Percentiles rank a stretch among this genome's conserved stretches.
Conservation (phyloP, 345 rosid genomes). For the Brassica incana region DNA sequence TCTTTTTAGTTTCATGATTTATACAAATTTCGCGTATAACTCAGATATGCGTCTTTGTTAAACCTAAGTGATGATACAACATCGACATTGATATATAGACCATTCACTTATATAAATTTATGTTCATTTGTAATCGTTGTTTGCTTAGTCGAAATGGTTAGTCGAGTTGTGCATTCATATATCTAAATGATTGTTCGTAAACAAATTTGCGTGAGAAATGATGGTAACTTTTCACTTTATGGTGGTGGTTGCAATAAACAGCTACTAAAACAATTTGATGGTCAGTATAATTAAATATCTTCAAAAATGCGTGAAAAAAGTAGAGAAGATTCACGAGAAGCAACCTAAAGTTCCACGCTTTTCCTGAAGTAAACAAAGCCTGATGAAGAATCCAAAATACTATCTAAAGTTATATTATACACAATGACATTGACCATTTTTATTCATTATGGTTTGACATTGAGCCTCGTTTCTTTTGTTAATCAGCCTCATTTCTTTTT, state of each 20-base stretch:
- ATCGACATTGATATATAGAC: neutral
- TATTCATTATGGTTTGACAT: constrained; percentile 23
- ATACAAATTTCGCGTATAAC: neutral
- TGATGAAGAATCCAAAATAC: constrained; percentile 9
- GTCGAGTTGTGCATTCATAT: neutral
- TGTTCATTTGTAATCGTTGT: neutral
- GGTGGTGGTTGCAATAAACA: neutral
- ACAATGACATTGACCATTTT: constrained; percentile 29
- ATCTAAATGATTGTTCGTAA: neutral
- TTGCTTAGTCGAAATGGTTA: neutral
- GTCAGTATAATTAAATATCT: neutral
- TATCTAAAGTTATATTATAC: constrained; percentile 3
- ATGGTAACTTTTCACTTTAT: neutral
- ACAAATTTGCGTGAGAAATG: neutral
- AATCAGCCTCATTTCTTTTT: neutral
- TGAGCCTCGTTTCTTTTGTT: neutral
- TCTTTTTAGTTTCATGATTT: neutral
- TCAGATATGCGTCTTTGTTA: neutral
- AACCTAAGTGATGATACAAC: neutral
- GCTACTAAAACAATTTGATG: neutral
- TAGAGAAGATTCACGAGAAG: constrained; percentile 31
- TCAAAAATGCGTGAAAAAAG: constrained; percentile 4
- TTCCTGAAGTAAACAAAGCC: constrained; percentile 8
- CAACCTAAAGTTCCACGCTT: constrained; percentile 29
- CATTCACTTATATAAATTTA: too few species aligned